These are phyloP conservation scores for Periglandula ipomoeae DNA, from an alignment of 2,329 filamentous ascomycete species.

Conservation along the genomic window DNA sequence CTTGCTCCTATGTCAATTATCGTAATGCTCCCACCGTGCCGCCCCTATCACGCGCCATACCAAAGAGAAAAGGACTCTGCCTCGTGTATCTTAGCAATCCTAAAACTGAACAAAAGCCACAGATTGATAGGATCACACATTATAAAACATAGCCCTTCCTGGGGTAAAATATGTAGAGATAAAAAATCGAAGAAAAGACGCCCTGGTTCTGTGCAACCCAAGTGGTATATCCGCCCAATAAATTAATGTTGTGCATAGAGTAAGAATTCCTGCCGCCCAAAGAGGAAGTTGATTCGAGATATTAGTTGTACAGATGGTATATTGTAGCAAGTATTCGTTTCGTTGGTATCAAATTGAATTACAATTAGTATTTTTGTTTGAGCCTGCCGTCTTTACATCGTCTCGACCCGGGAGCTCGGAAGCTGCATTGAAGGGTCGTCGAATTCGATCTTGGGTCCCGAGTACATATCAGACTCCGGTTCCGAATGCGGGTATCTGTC, in stretches of 20 bases:
- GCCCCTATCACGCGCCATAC: neutral
- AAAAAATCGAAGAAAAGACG: neutral
- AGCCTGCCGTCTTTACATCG: slow-evolving; percentile 22
- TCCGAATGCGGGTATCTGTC: slow-evolving; percentile 40
- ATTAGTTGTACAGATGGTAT: slow-evolving; percentile 5
- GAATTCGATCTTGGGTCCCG: slow-evolving; percentile 44
- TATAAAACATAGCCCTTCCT: no score
- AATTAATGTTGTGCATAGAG: slow-evolving; percentile 1
- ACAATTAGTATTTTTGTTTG: neutral
- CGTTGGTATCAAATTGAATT: neutral
- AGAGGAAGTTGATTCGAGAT: neutral
- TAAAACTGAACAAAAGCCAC: no score
- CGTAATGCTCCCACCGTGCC: neutral
- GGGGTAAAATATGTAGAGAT: neutral
- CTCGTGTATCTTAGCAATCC: neutral
- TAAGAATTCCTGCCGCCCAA: slow-evolving; percentile 5
- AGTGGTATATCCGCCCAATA: slow-evolving; percentile 20
- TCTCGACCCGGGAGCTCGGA: slow-evolving; percentile 49
- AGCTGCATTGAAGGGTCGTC: slow-evolving; percentile 50
- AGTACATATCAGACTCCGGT: slow-evolving; percentile 44
- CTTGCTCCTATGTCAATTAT: neutral
- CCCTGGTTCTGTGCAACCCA: slow-evolving; percentile 20
- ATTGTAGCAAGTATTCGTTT: neutral
- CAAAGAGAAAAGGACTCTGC: neutral
- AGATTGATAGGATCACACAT: no score